A percentile compares a stretch with the other conserved stretches of the same genome.
phyloP scores from a whole-genome alignment of 805 yeast genomes.

The Starmerella cellae region DNA sequence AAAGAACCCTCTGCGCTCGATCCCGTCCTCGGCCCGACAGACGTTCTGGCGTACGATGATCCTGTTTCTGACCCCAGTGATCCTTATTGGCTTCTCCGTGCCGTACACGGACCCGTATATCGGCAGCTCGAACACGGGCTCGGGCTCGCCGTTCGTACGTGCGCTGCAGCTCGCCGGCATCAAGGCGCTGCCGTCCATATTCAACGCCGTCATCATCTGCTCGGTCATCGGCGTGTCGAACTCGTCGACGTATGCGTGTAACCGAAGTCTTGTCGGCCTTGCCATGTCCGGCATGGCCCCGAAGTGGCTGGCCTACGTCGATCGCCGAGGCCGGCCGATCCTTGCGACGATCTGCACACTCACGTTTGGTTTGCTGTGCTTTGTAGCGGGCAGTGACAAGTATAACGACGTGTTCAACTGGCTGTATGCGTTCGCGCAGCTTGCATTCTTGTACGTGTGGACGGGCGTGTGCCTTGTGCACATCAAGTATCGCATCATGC shows the following conservation, averaged over 20 bases:
- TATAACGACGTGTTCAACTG: conserved; percentile 19
- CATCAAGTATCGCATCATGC: conserved; percentile 39
- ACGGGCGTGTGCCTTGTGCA: conserved; percentile 13
- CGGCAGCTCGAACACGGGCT: conserved; percentile 33
- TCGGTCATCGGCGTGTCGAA: conserved; percentile 69
- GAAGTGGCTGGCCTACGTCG: conserved; percentile 47
- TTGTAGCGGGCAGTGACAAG: conserved; percentile 43
- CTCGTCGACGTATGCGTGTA: conserved; percentile 52
- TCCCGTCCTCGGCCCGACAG: conserved; percentile 56
- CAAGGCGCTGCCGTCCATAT: conserved; percentile 51
- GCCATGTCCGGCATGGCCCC: conserved; percentile 54
- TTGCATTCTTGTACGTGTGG: conserved; percentile 18
- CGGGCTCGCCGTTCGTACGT: conserved; percentile 77
- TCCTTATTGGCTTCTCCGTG: conserved; percentile 56
- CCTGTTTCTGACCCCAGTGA: conserved; percentile 47
- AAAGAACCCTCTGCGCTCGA: conserved; percentile 48
- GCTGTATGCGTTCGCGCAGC: conserved; percentile 18
- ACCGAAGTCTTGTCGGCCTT: conserved; percentile 51
- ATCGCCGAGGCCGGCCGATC: conserved; percentile 62
- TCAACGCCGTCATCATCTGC: conserved; percentile 62
- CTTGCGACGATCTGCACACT: conserved; percentile 42
- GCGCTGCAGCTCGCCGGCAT: conserved; percentile 62
- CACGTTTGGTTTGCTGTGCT: conserved; percentile 42
- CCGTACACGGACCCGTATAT: conserved; percentile 43
- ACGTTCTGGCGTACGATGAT: conserved; percentile 54